Base-by-base conservation (phyloP, 1,284 basidiomycete species). In the Prillingera fragicola region DNA sequence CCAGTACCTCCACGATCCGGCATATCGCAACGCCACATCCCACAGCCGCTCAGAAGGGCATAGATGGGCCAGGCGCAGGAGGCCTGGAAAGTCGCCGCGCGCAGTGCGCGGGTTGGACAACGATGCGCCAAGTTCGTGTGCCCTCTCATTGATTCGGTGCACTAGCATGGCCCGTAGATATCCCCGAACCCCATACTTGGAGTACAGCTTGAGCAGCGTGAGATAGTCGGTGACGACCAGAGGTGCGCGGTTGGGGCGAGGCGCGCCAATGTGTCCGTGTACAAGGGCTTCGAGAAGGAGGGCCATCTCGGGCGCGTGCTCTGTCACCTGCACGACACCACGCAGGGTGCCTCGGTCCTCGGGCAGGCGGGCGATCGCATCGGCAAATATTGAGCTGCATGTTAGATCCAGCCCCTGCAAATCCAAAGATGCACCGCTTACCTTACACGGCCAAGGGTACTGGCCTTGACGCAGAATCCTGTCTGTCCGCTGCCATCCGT, bases 21-120 rank as follows among this genome's bases (percentile, higher is more conserved):
- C 31, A 23, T 45, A 40, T 9, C 32, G 33, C n/a, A 45, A 33
- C 15, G 37, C 43, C 4, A 12, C 14, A 10, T 39, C 37, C 43
- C 43, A 45, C 9, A 45, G n/a, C 9, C 22, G 15, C 10, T 18
- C 8, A 6, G 31, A 34, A 9, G 21, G 32, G 12, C 32, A 34
- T 9, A 14, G 8, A 7, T 33, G 18, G 2, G 43, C 43, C 6
- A 45, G 27, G 12, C 31, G 19, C 23, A 45, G 38, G 13, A 34
- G 40, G 10, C 28, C 26, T 10, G 15, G 8, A n/a, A 32, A 18
- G 8, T 31, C 27, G 22, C 3, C 5, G 2, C 15, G 21, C 5
- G 35, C 27, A 2, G 35, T 14, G 15, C 35, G 27, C 12, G 28
- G 13, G 21, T 32, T 17, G n/a, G 32, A 21, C 1, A 45, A 27